phyloP scores from a whole-genome alignment of 2,329 filamentous ascomycete genomes.

The Claviceps cyperi region DNA sequence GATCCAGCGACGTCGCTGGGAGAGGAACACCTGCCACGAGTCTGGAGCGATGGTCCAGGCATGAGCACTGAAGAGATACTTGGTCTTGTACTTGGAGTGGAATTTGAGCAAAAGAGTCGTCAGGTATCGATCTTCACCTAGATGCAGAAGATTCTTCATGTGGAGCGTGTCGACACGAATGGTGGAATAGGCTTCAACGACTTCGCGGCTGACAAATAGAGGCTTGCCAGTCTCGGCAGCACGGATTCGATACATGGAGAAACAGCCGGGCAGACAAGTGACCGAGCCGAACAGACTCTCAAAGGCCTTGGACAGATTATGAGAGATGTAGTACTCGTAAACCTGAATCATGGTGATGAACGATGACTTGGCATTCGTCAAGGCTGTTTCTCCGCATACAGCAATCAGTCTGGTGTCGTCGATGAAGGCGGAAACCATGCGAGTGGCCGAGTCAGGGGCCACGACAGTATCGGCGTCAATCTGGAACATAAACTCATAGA shows the following conservation, averaged over 20 bases:
- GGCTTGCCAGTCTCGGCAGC: slow-evolving; percentile 91
- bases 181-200: slow-evolving; percentile 75
- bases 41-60: slow-evolving; percentile 97
- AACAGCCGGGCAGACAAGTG: slow-evolving; percentile 95
- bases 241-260: slow-evolving; percentile 96
- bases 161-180: slow-evolving; percentile 96
- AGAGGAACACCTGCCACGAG: slow-evolving; percentile 86
- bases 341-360: slow-evolving; percentile 99
- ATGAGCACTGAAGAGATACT: slow-evolving; percentile 83
- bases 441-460: slow-evolving; percentile 73
- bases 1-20: slow-evolving; percentile 97
- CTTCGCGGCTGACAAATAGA: slow-evolving; percentile 84
- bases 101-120: slow-evolving; percentile 88
- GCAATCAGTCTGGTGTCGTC: slow-evolving; percentile 89
- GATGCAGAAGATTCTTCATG: slow-evolving; percentile 94
- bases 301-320: slow-evolving; percentile 93
- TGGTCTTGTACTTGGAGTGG: slow-evolving; percentile 93
- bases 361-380: slow-evolving; percentile 85
- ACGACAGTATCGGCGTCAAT: slow-evolving; percentile 97
- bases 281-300: slow-evolving; percentile 95
- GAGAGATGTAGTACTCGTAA: slow-evolving; percentile 98
- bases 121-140: slow-evolving; percentile 94
- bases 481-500: slow-evolving; percentile 93
- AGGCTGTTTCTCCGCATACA: slow-evolving; percentile 83
- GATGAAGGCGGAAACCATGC: slow-evolving; percentile 82